Base-by-base conservation (phyloP, 176 grass and related monocot species). In the Oryza nivara region DNA sequence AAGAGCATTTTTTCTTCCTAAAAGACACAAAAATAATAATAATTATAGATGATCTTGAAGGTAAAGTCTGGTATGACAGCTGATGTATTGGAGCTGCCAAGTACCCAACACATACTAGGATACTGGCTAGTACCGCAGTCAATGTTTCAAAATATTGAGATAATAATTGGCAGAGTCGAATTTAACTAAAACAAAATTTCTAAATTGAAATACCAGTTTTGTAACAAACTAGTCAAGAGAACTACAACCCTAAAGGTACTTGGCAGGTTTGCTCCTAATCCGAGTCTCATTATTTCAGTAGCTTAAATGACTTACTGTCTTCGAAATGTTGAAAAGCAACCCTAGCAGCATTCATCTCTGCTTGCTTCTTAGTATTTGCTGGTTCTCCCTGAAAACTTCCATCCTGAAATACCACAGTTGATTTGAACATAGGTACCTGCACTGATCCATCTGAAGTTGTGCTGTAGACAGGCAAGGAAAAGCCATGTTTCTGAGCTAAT, bases 311-410 rank as follows among this genome's bases (percentile, higher is more conserved):
- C 91, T 99, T 86, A 96, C 93, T 78, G 12, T 73, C 68, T 74
- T 90, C 72, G 16, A 92, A 77, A 80, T 84, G 73, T 80, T 87
- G 56, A 64, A 83, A 92, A 76, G 96, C 93, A 36, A 89, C 30
- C 74, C 89, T 90, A 56, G 89, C 91, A 88, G 88, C 89, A 84
- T 71, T 88, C 60, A 46, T 85, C 71, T 96, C 91, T 77, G 92
- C 92, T 69, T 96, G 88, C 36, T 96, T 99, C 82, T 94, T 94
- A 34, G 75, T 87, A 65, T 73, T 96, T 2, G 67, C 88, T 87
- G 69, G 80, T 30, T 84, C 82, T 89, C 91, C 93, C 48, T 82
- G 68, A 72, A 92, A 94, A 41, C 10, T 65, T 83, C 68, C 61
- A 44, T 88, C 93, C 81, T 87, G 43, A 64, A 93, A 70, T 87